Base-by-base conservation (phyloP, 2,329 filamentous ascomycete genomes). In the Neodidymelliopsis sp. region DNA sequence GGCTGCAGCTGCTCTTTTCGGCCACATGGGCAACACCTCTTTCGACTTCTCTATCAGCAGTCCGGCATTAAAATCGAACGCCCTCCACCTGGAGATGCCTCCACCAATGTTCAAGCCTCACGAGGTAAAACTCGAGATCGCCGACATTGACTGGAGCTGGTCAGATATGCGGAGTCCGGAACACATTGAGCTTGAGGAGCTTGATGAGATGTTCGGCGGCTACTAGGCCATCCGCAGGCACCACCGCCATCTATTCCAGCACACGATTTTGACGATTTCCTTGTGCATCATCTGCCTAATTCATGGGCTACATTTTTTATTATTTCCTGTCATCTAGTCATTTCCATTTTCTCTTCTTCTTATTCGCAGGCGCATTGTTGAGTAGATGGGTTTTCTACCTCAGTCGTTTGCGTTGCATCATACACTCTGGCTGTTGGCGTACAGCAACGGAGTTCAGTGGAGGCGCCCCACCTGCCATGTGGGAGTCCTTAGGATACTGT, bases 181-280 rank as follows among this genome's bases (percentile, higher is more conserved):
- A 77, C 89, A 86, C 57, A 87, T 97, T 61, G 91, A 95, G 71
- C 84, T 97, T 37, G 91, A 96, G 35, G 94, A 99, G 78, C 85
- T 97, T 18, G 93, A 97, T 67, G 85, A 89, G 62, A 83, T 97
- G 70, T 84, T 97, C 65, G 87, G 89, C 67, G 86, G 84, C 60
- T 90, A 85, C 72, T 91, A 76, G 81, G 35, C 28, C 27, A 29
- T 23, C 23, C 24, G 40, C 42, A 30, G 55, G n/a, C 27, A 47
- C 27, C 41, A 37, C 13, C 30, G 24, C 43, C 34, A 52, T 55
- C 28, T 35, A 41, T 23, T 55, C 29, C 46, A 29, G 56, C 49
- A 57, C 35, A 65, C 49, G 59, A 65, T 54, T 52, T 59, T 66
- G 54, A 71, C 62, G 66, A 70, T 60, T 59, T 70, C 60, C 52